A percentile compares a stretch with the other conserved stretches of the same genome.
phyloP scores from a whole-genome alignment of 176 grass and related monocot genomes.

The Triticum dicoccoides region DNA sequence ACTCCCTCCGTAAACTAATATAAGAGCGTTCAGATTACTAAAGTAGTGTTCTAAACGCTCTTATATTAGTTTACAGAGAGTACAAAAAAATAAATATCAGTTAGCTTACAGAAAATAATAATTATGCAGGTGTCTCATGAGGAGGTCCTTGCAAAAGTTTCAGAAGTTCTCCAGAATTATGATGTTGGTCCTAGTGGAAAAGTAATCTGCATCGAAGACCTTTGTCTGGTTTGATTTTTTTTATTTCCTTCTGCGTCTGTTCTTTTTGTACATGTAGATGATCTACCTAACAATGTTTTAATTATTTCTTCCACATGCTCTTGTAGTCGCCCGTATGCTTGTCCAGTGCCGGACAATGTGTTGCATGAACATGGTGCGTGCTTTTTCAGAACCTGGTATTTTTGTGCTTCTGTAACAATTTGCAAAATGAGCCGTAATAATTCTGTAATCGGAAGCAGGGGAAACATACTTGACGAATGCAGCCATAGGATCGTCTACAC shows the following conservation, averaged over 20 bases:
- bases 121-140: not conserved
- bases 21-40: too few relatives aligned
- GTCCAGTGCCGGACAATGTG: not conserved
- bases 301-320: not conserved
- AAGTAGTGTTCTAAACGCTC: too few relatives aligned
- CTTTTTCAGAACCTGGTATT: not conserved
- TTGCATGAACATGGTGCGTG: not conserved
- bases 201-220: not conserved
- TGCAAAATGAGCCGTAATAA: not conserved
- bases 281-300: not conserved
- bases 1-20: too few relatives aligned
- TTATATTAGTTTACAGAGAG: too few relatives aligned
- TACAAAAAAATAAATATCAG: not conserved
- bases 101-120: too few relatives aligned
- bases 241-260: not conserved
- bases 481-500: not conserved
- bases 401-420: not conserved
- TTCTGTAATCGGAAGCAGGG: too few relatives aligned
- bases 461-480: too few relatives aligned
- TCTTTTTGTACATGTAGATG: not conserved
- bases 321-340: not conserved
- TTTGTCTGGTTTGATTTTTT: not conserved
- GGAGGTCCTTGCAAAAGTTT: not conserved
- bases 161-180: not conserved
- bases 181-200: constrained; percentile 6